Evolutionary conservation across 2,329 filamentous ascomycete genomes (phyloP), one percentile per base, ranked within the genome.

Genomic region (Capronia americana): DNA sequence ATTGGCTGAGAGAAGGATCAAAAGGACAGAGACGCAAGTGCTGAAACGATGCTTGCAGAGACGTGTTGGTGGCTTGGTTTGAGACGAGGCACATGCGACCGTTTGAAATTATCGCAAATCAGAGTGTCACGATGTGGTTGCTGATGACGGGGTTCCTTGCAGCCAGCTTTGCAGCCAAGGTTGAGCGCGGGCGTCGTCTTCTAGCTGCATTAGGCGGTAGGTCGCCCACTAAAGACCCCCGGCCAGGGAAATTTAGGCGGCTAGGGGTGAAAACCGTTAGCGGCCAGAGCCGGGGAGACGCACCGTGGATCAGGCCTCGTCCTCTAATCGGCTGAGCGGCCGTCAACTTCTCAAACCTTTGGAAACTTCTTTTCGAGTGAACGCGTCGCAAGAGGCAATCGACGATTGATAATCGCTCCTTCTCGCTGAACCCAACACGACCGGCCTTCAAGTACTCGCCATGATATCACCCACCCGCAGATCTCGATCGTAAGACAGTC

Each of bases 261-360:
- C 58, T 61, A 61, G 48, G 23, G 30, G 46, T 41, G n/a, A 54
- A 61, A 61, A n/a, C n/a, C 46, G 58, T 61, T 61, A 61, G 58
- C 44, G 28, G 28, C 26, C 17, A 38, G n/a, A 34, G 48, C 44
- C 46, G 28, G 58, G 46, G 46, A 61, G 46, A 50, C 46, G 58
- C 58, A 61, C n/a, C 58, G 58, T 32, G 32, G 58, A 41, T 61
- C 58, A 61, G 41, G 26, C 23, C 57, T 50, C 23, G 44, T n/a
- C 14, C 50, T 24, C 50, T 30, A 20, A 61, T 32, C 46, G 32
- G 46, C 44, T 26, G 26, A n/a, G 24, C 44, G 44, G 26, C 41
- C 26, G 57, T 32, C 41, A 20, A 46, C 57, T 50, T 50, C 41
- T 51, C 41, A 59, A 59, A 44, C 28, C 20, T 44, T n/a, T 38